A percentile compares a stretch with the other conserved stretches of the same genome.
Evolutionary conservation across 1,139 yeast genomes (phyloP).

Genomic region (Hyphopichia wangnamkhiaoensis): DNA sequence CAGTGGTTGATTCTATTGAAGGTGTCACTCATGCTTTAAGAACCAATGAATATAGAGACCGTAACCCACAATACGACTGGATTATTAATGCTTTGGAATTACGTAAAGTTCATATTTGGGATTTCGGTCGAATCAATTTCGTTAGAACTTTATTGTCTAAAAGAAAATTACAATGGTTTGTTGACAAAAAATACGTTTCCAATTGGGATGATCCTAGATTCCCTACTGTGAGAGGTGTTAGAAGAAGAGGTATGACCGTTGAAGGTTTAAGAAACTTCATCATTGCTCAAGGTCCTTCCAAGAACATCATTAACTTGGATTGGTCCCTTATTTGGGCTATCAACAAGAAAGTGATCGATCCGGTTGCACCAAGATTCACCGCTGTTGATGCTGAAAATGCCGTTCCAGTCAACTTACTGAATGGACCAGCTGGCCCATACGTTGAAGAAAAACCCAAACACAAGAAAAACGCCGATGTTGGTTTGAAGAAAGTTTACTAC

Average conservation of each 20-base stretch:
- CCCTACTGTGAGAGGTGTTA: conserved; percentile 98
- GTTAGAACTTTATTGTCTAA: conserved; percentile 91
- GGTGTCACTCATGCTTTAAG: conserved; percentile 97
- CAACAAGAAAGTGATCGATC: conserved; percentile 95
- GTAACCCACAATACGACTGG: conserved; percentile 98
- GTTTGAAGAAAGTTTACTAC: conserved; percentile 76
- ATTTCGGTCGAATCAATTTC: conserved; percentile 94
- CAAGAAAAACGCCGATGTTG: conserved; percentile 93
- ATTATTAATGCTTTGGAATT: conserved; percentile 75
- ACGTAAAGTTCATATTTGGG: conserved; percentile 96
- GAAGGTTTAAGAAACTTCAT: conserved; percentile 94
- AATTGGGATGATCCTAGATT: conserved; percentile 99
- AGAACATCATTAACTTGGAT: conserved; percentile 91
- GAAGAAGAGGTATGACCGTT: conserved; percentile 99
- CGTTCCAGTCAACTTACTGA: conserved; percentile 63
- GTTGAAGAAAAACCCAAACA: conserved; percentile 85
- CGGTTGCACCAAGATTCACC: conserved; percentile 92
- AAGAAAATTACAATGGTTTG: conserved; percentile 98
- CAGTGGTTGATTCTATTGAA: conserved; percentile 89
- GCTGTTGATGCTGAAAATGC: conserved; percentile 66
- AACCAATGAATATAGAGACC: conserved; percentile 96
- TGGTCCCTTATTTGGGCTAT: conserved; percentile 98
- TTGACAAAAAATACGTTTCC: conserved; percentile 78
- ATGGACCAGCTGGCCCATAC: conserved; percentile 66
- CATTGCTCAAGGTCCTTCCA: conserved; percentile 94